Evolutionary conservation across 352 stramenopile genomes (phyloP).

Genomic region (Globisporangium nodosum): DNA sequence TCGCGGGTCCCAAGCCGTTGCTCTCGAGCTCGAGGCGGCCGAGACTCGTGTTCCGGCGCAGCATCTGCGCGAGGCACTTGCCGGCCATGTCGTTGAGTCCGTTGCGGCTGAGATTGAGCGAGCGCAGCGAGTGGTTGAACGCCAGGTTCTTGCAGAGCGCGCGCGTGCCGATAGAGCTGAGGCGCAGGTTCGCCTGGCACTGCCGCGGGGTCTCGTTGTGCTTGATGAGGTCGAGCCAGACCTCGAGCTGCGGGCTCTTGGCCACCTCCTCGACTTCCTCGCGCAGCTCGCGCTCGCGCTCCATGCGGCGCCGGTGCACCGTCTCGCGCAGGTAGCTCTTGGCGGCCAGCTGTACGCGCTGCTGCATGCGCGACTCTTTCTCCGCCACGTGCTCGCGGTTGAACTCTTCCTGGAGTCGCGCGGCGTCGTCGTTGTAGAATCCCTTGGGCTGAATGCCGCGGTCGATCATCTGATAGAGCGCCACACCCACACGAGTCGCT

Average conservation of each 20-base stretch:
- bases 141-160: constrained; percentile 64
- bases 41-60: constrained; percentile 59
- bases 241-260: constrained; percentile 56
- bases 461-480: constrained; percentile 60
- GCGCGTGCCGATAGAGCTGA: constrained; percentile 46
- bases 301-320: constrained; percentile 57
- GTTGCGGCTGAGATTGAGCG: constrained; percentile 66
- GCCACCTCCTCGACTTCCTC: constrained; percentile 76
- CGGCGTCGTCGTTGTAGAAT: constrained; percentile 82
- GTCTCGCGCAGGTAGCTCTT: constrained; percentile 74
- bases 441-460: constrained; percentile 79
- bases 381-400: constrained; percentile 66
- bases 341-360: constrained; percentile 65
- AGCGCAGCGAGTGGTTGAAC: constrained; percentile 60
- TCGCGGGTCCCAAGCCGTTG: constrained; percentile 49
- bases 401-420: constrained; percentile 75
- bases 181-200: constrained; percentile 42
- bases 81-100: constrained; percentile 55
- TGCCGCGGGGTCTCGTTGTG: constrained; percentile 33
- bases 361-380: constrained; percentile 50
- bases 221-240: constrained; percentile 64
- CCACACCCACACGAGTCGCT: neutral
- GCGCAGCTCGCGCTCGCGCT: constrained; percentile 61
- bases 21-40: constrained; percentile 61
- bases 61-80: constrained; percentile 51